A percentile compares a stretch with the other conserved stretches of the same genome.
Evolutionary conservation across 129 eudicot genomes (phyloP).

Genomic region (Tagetes patula): DNA sequence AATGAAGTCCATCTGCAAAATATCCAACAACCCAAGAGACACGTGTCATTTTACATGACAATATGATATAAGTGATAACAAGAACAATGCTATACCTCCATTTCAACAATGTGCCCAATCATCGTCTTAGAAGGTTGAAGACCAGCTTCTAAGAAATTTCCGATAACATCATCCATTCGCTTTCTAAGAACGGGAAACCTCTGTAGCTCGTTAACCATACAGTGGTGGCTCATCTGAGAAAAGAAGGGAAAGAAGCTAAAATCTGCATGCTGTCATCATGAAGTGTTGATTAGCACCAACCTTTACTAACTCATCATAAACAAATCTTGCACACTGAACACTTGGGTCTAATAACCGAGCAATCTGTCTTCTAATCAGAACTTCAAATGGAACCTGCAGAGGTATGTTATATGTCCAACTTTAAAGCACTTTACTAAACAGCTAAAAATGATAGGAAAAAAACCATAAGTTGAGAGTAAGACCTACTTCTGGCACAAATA

Average conservation of each 20-base stretch:
- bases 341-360: constrained; percentile 97
- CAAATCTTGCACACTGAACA: constrained; percentile 95
- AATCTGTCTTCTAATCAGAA: constrained; percentile 84
- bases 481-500: constrained; percentile 96
- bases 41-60: neutral
- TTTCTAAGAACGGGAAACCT: constrained; percentile 88
- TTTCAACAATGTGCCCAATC: constrained; percentile 95
- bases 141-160: constrained; percentile 84
- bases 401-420: constrained; percentile 8
- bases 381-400: constrained; percentile 91
- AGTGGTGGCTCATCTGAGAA: constrained; percentile 84
- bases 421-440: neutral
- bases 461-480: constrained; percentile 2
- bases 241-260: constrained; percentile 15
- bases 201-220: constrained; percentile 86
- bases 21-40: neutral
- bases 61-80: neutral
- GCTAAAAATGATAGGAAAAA: constrained; percentile 9
- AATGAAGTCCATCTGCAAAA: constrained; percentile 85
- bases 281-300: constrained; percentile 29
- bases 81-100: constrained; percentile 62
- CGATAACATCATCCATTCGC: constrained; percentile 91
- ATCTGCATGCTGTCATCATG: constrained; percentile 11
- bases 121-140: constrained; percentile 95
- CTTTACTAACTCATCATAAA: constrained; percentile 93